phyloP scores from a whole-genome alignment of 2,329 filamentous ascomycete genomes.

The Didymella lethalis region DNA sequence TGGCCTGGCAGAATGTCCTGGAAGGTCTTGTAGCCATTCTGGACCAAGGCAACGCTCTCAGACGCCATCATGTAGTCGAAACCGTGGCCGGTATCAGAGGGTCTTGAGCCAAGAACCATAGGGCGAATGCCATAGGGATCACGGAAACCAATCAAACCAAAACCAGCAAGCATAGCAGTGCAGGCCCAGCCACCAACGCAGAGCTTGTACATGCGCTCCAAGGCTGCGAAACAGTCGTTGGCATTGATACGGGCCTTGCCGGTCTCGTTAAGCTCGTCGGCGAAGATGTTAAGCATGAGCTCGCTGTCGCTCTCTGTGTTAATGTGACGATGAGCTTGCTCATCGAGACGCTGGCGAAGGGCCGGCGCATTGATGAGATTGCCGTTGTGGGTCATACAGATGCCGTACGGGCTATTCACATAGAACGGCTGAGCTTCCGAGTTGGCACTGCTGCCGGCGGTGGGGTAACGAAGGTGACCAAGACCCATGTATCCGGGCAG shows the following conservation, averaged over 20 bases:
- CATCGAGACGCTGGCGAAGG: slow-evolving; percentile 74
- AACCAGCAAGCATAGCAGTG: slow-evolving; percentile 83
- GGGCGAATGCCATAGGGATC: slow-evolving; percentile 85
- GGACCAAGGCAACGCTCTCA: slow-evolving; percentile 82
- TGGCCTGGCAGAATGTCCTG: slow-evolving; percentile 82
- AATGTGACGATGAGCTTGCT: slow-evolving; percentile 82
- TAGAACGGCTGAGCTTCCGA: slow-evolving; percentile 93
- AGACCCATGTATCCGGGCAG: slow-evolving; percentile 88
- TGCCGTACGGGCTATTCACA: slow-evolving; percentile 84
- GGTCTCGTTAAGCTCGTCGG: slow-evolving; percentile 79
- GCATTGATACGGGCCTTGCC: slow-evolving; percentile 82
- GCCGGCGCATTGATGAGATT: slow-evolving; percentile 84
- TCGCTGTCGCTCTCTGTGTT: slow-evolving; percentile 92
- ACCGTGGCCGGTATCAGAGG: slow-evolving; percentile 69
- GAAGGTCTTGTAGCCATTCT: slow-evolving; percentile 81
- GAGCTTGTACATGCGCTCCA: slow-evolving; percentile 74
- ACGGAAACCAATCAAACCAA: slow-evolving; percentile 80
- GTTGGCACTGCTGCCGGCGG: slow-evolving; percentile 82
- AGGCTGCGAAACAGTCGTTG: slow-evolving; percentile 76
- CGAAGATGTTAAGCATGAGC: slow-evolving; percentile 87
- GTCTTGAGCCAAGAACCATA: slow-evolving; percentile 77
- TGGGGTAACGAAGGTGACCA: slow-evolving; percentile 87
- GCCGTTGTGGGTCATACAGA: slow-evolving; percentile 84
- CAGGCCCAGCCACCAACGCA: slow-evolving; percentile 82
- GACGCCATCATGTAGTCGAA: slow-evolving; percentile 92